Base-by-base conservation (phyloP, 2,329 filamentous ascomycete species). In the Cladophialophora bantiana region DNA sequence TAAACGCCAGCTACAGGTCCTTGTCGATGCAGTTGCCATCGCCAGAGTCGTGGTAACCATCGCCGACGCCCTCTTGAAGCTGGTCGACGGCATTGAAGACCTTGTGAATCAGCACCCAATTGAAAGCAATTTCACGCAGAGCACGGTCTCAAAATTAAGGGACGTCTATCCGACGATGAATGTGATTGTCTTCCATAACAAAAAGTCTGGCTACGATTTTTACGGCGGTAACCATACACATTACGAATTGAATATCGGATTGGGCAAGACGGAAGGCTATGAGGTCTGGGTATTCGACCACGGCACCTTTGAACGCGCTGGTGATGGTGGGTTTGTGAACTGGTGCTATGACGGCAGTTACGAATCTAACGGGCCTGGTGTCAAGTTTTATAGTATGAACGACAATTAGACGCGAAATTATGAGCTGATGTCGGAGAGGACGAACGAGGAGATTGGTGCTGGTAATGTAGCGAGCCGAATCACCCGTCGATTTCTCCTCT, bases 101-200 rank as follows among this genome's bases (percentile, higher is more conserved):
- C 9, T 60, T 4, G 31, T 60, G 38, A 42, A 60, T 31, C 34
- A 26, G 18, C 20, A 35, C 26, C 20, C 48, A 53, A 36, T 31
- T 26, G 58, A 60, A 53, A 42, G 58, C 15, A 20, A 48, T 34
- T 60, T 52, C 40, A 60, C 58, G 1, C 20, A n/a, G n/a, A 31
- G 45, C 26, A 52, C 7, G 26, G 58, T 60, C 20, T 20, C 20
- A 32, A 50, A 36, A 20, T 42, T 60, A 9, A 38, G 40, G 20
- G 58, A 50, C 35, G 32, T 18, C 18, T 60, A 60, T 36, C 58
- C 58, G 26, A 60, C 58, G 6, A 60, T 50, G 58, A 60, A 60
- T 13, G 58, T 60, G 13, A 32, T 60, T 10, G 58, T 60, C 3
- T 60, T 15, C 34, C 58, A 60, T 9, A 53, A 60, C 20, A 38